Base-by-base conservation (phyloP, 805 yeast genomes). In the Tetrapisispora namnaoensis region DNA sequence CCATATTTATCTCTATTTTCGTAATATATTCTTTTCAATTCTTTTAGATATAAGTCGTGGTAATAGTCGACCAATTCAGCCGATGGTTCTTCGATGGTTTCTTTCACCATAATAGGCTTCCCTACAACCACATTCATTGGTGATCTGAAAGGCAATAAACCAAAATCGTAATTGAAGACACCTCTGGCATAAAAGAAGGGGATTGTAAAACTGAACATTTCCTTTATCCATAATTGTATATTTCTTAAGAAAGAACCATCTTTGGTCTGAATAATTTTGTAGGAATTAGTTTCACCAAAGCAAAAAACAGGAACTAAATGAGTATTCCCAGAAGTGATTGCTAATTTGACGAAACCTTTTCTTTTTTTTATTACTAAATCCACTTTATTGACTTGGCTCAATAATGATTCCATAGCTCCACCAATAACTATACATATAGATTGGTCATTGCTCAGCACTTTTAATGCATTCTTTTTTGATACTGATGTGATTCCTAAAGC, bases 141-240 rank as follows among this genome's bases (percentile, higher is more conserved):
- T 47, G 82, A 77, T 55, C 97, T 74, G 63, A 79, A 90, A 1
- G 99, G 98, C 49, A 93, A 66, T 30, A 93, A 68, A 0, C 99
- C 99, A 68, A 85, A 86, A 62, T 89, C 96, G 58, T 90, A 86
- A 59, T 91, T 87, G 68, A 91, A 90, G 0, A 93, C 73, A 0
- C 98, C 97, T 42, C 98, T 73, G 1, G 96, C 96, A 62, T 86
- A 83, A 68, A 93, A 85, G 44, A 93, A 77, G 1, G 99, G 99
- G 5, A 93, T 59, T 0, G 99, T 90, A 66, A 91, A 91, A 1
- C 91, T 93, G 47, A 81, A 74, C 36, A 69, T 72, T 28, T 70
- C 70, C 58, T 93, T 91, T 60, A 91, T 62, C 80, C 87, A 78
- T 34, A 75, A 65, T 64, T 91, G 98, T 46, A 84, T 62, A 48